Percentiles rank a stretch among this genome's conserved stretches.
Conservation (phyloP, 2,329 filamentous ascomycete species). For the Alternaria sp. region DNA sequence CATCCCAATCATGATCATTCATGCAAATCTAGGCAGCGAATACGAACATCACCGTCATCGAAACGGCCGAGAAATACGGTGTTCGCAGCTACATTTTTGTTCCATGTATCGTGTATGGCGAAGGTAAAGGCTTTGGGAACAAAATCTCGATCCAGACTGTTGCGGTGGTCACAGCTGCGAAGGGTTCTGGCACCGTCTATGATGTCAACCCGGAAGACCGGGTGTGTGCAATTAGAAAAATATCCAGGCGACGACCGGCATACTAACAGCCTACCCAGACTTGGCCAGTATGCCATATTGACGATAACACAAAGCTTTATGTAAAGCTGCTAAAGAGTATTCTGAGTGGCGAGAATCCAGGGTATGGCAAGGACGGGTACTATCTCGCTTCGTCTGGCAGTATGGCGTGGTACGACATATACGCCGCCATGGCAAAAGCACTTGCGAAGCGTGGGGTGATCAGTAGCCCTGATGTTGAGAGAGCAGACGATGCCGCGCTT, state of each 20-base stretch:
- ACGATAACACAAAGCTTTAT: constrained; percentile 60
- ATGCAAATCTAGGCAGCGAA: constrained; percentile 46
- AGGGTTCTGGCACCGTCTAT: constrained; percentile 53
- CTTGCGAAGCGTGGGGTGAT: constrained; percentile 55
- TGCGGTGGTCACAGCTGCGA: constrained; percentile 59
- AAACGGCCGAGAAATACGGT: constrained; percentile 53
- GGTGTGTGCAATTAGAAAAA: not conserved
- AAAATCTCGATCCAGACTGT: constrained; percentile 62
- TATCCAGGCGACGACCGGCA: constrained; percentile 31
- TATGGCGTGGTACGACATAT: constrained; percentile 62
- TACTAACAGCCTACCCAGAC: constrained; percentile 26
- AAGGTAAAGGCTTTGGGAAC: constrained; percentile 62
- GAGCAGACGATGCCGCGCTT: constrained; percentile 50
- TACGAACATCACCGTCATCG: constrained; percentile 57
- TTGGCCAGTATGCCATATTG: constrained; percentile 65
- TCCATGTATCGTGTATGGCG: constrained; percentile 63
- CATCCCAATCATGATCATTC: not conserved
- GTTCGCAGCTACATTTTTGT: constrained; percentile 63
- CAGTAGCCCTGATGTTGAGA: constrained; percentile 47
- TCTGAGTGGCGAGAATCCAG: constrained; percentile 50
- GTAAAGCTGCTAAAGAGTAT: constrained; percentile 58
- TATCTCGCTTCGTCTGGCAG: constrained; percentile 62
- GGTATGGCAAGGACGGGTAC: constrained; percentile 57
- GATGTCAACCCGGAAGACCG: not conserved
- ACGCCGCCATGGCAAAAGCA: constrained; percentile 55